Base-by-base conservation (phyloP, 257 asterid genomes). In the Rehmannia glutinosa region DNA sequence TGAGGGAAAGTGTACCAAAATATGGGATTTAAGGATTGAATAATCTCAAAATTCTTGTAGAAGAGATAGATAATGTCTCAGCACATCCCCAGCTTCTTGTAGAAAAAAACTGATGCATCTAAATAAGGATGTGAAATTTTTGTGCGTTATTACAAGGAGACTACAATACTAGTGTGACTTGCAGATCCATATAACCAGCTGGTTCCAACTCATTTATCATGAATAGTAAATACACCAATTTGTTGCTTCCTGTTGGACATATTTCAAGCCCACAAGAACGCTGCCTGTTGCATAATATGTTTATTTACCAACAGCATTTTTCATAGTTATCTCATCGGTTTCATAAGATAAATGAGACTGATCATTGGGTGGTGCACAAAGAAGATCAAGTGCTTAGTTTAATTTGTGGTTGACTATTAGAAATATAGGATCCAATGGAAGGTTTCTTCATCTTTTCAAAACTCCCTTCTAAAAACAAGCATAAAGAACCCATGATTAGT, bases 21-120 rank as follows among this genome's bases (percentile, higher is more conserved):
- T 47, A 30, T 32, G 38, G 62, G 53, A 65, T 32, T 41, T 4
- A 32, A 60, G 51, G 38, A 69, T 2, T 43, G 5, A 41, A 60
- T 60, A 25, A 35, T 66, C 67, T 52, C 12, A 49, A 35, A 4
- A 13, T 43, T 69, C 57, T 16, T 55, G 20, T 50, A 32, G 42
- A 69, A 69, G 13, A 69, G 33, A 72, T 4, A 41, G 45, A 54
- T 19, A 56, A 59, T 47, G 60, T 68, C 41, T 36, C 3, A 68
- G 55, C 15, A 46, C 41, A 72, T 46, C 19, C 25, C 50, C 32
- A 27, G 17, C 33, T 21, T 49, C 25, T 55, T 8, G 19, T 38
- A 17, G 15, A 46, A 24, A 49, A 45, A 6, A 49, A 49, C 3
- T 3, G 25, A 1, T 21, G 67, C 43, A 7, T 17, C 16, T 27